Evolutionary conservation across 2,329 filamentous ascomycete species (phyloP).

Genomic region (Phaeomoniella chlamydospora): DNA sequence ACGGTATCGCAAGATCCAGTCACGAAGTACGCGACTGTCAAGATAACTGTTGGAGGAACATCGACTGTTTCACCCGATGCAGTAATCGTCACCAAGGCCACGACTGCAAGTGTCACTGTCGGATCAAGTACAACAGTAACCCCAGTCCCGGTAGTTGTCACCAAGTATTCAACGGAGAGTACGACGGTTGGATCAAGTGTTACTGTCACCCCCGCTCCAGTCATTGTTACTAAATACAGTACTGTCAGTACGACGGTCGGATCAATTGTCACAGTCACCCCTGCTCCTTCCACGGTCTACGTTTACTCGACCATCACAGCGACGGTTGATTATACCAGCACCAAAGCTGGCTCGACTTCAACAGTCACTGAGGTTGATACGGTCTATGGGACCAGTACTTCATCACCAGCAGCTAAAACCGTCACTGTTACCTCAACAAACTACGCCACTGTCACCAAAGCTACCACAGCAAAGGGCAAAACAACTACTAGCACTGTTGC

Average conservation of each 20-base stretch:
- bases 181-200: background rate
- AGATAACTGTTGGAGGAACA: slow-evolving; percentile 12
- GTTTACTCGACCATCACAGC: background rate
- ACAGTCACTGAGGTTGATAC: background rate
- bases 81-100: slow-evolving; percentile 16
- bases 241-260: background rate
- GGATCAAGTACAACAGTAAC: slow-evolving; percentile 1
- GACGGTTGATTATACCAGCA: background rate
- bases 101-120: slow-evolving; percentile 11
- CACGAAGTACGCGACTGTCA: slow-evolving; percentile 11
- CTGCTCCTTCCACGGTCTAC: background rate
- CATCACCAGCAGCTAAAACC: background rate
- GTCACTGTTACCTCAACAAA: background rate
- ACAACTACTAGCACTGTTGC: background rate
- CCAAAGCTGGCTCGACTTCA: background rate
- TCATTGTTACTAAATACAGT: background rate
- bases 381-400: background rate
- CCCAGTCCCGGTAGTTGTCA: background rate
- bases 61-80: slow-evolving; percentile 13
- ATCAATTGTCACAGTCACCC: background rate
- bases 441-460: background rate
- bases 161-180: background rate
- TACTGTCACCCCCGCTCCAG: background rate
- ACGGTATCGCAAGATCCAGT: slow-evolving; percentile 17
- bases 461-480: background rate